A percentile compares a stretch with the other conserved stretches of the same genome.
These are phyloP conservation scores for Sugiyamaella xylanicola DNA, from an alignment of 1,139 yeast genomes.

Conservation along the genomic window DNA sequence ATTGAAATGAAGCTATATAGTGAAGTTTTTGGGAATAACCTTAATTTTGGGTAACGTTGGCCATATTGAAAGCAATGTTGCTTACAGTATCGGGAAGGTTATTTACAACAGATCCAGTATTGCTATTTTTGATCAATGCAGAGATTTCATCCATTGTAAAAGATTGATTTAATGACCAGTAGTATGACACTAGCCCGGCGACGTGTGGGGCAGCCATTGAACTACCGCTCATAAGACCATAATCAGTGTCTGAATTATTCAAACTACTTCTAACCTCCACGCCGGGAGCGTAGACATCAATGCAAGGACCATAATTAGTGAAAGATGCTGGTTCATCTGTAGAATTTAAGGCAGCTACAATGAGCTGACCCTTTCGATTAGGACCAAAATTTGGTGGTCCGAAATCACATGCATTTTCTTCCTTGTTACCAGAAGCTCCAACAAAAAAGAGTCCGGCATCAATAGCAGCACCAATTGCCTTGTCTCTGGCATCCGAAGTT, in stretches of 20 bases:
- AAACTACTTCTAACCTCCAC: conserved; percentile 57
- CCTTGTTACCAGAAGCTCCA: conserved; percentile 86
- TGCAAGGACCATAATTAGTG: conserved; percentile 86
- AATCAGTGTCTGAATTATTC: conserved; percentile 32
- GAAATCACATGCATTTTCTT: conserved; percentile 70
- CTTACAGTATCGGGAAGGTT: conserved; percentile 32
- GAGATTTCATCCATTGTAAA: conserved; percentile 28
- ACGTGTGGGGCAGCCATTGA: conserved; percentile 89
- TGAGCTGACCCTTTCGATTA: conserved; percentile 60
- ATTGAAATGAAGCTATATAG: background rate
- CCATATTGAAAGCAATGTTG: conserved; percentile 36
- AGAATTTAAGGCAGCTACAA: conserved; percentile 81
- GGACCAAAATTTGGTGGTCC: conserved; percentile 75
- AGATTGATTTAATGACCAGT: conserved; percentile 50
- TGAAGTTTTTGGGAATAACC: background rate
- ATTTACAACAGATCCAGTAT: conserved; percentile 30
- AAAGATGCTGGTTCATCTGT: conserved; percentile 70
- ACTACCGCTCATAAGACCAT: conserved; percentile 69
- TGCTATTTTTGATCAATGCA: conserved; percentile 29
- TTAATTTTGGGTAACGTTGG: conserved; percentile 9
- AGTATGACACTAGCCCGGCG: conserved; percentile 69
- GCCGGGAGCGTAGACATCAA: conserved; percentile 82
- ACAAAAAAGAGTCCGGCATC: conserved; percentile 66
- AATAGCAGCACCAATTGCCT: conserved; percentile 83
- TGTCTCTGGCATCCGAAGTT: conserved; percentile 74